Percentiles rank a stretch among this genome's conserved stretches.
phyloP scores from a whole-genome alignment of 129 eudicot species.

The Mikania micrantha region DNA sequence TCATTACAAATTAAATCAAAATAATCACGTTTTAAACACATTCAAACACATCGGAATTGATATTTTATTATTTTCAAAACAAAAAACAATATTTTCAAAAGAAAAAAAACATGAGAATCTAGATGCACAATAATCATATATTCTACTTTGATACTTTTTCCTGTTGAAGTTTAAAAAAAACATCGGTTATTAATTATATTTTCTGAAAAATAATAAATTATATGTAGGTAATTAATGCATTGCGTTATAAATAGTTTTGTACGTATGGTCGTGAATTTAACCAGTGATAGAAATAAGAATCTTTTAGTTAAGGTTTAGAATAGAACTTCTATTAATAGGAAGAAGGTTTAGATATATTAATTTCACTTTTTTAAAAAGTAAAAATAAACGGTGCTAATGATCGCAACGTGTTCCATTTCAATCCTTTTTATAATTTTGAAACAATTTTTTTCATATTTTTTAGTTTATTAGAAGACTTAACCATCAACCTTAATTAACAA shows the following conservation, averaged over 20 bases:
- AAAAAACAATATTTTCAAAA: background rate
- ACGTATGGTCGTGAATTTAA: background rate
- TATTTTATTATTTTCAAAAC: background rate
- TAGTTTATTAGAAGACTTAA: no score
- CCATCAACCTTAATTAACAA: no score
- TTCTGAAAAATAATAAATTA: background rate
- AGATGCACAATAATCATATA: background rate
- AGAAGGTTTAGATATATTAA: no score
- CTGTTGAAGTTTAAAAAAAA: no score
- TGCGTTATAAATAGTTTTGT: background rate
- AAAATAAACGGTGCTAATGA: background rate
- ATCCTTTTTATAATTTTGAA: constrained; percentile 20
- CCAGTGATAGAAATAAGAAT: background rate
- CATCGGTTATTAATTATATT: background rate
- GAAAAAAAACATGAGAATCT: background rate
- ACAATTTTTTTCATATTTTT: no score
- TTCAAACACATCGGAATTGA: background rate
- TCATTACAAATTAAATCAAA: background rate
- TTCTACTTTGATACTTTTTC: no score
- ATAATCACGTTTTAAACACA: background rate
- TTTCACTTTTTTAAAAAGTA: background rate
- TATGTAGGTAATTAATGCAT: background rate
- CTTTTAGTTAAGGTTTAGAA: background rate
- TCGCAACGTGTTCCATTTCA: constrained; percentile 17
- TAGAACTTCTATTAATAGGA: no score